A percentile compares a stretch with the other conserved stretches of the same genome.
Evolutionary conservation across 345 rosid genomes (phyloP).

Genomic region (Eucalyptus curtisii): DNA sequence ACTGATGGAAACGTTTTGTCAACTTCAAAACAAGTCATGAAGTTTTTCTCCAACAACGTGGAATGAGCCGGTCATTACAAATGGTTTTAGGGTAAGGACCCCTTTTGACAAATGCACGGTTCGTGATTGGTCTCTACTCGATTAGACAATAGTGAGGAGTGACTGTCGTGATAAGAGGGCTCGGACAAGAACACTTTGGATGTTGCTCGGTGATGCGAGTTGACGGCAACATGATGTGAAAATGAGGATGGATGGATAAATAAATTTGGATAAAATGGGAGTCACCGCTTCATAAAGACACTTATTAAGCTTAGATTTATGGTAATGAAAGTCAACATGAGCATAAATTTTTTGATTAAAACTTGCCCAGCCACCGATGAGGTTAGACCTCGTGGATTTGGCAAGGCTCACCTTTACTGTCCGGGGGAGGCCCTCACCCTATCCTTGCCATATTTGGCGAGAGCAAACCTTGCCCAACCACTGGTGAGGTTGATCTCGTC

Average conservation of each 20-base stretch:
- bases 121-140: background rate
- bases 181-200: background rate
- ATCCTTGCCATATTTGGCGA: too few species aligned
- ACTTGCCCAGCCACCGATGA: rapidly evolving
- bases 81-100: background rate
- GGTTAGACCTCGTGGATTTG: background rate
- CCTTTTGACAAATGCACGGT: background rate
- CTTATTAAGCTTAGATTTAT: background rate
- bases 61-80: rapidly evolving
- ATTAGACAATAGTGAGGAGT: background rate
- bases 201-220: background rate
- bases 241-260: background rate
- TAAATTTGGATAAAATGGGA: background rate
- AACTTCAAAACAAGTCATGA: too few species aligned
- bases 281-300: background rate
- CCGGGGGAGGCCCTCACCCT: too few species aligned
- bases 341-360: background rate
- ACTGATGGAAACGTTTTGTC: too few species aligned
- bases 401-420: background rate
- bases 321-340: background rate
- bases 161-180: background rate
- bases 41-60: too few species aligned
- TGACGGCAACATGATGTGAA: background rate
- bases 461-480: background rate
- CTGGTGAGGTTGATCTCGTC: rapidly evolving